These are phyloP conservation scores for Trichoderma sp. DNA, from an alignment of 2,329 filamentous ascomycete species.

Conservation along the genomic window DNA sequence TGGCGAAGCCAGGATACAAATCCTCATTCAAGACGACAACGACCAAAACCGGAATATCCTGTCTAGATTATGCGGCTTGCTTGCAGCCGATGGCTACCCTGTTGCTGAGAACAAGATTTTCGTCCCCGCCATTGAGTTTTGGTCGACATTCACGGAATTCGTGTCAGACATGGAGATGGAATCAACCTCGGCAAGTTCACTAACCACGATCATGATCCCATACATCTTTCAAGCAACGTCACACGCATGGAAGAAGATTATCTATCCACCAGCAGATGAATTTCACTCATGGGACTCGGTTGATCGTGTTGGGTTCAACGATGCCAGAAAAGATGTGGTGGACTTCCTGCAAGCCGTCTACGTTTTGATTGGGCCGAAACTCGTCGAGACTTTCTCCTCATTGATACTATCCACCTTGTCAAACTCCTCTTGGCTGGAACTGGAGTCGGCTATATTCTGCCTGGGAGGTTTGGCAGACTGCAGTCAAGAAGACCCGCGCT, in stretches of 20 bases:
- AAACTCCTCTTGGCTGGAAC: constrained; percentile 52
- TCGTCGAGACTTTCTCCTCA: constrained; percentile 57
- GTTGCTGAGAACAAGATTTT: constrained; percentile 74
- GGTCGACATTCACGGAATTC: constrained; percentile 72
- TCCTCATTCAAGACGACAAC: constrained; percentile 53
- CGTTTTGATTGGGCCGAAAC: constrained; percentile 53
- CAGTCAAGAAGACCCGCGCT: constrained; percentile 53
- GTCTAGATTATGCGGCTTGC: constrained; percentile 59
- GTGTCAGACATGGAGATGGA: constrained; percentile 55
- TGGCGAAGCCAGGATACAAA: constrained; percentile 61
- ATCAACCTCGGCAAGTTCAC: constrained; percentile 54
- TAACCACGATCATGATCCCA: constrained; percentile 44
- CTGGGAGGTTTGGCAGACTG: constrained; percentile 67
- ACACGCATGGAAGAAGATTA: constrained; percentile 66
- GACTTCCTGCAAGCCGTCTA: constrained; percentile 74
- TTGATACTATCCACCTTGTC: constrained; percentile 50
- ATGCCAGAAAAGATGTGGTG: constrained; percentile 74
- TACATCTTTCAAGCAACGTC: constrained; percentile 64
- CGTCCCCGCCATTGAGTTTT: constrained; percentile 73
- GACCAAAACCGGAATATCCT: constrained; percentile 53
- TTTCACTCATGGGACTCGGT: constrained; percentile 67
- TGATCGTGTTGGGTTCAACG: constrained; percentile 64
- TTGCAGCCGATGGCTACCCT: constrained; percentile 63
- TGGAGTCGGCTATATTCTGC: constrained; percentile 62
- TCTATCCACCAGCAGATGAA: constrained; percentile 58